Conservation (phyloP, 805 yeast genomes). For the Cephaloascus fragrans region DNA sequence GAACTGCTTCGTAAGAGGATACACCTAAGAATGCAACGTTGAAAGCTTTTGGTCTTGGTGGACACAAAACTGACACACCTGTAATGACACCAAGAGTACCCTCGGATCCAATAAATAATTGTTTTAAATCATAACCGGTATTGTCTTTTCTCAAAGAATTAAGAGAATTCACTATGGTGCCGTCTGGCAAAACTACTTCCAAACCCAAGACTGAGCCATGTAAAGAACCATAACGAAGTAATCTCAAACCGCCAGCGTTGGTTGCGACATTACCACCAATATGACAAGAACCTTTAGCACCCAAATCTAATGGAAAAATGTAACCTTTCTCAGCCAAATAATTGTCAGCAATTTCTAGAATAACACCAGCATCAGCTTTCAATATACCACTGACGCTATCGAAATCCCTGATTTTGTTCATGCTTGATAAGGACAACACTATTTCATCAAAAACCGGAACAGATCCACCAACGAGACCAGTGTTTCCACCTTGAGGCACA, state of each 20-base stretch:
- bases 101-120: constrained; percentile 87
- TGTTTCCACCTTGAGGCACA: constrained; percentile 96
- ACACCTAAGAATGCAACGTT: constrained; percentile 87
- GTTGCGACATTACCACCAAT: constrained; percentile 94
- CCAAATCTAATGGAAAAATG: constrained; percentile 88
- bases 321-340: constrained; percentile 73
- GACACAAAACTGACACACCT: constrained; percentile 83
- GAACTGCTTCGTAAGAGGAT: constrained; percentile 74
- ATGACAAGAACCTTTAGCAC: constrained; percentile 96
- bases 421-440: constrained; percentile 53
- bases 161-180: constrained; percentile 71
- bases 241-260: constrained; percentile 90
- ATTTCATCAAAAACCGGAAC: constrained; percentile 89
- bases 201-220: constrained; percentile 89
- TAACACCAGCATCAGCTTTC: constrained; percentile 85
- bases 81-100: constrained; percentile 90
- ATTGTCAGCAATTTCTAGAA: constrained; percentile 76
- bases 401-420: constrained; percentile 76
- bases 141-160: constrained; percentile 87
- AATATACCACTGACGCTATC: constrained; percentile 77
- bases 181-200: constrained; percentile 89
- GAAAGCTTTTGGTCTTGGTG: constrained; percentile 75
- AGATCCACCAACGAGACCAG: constrained; percentile 93
- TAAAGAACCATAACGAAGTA: constrained; percentile 80
- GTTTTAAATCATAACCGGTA: constrained; percentile 91